Evolutionary conservation across 768 basidiomycete genomes (phyloP).

Genomic region (Russula ochroleuca): DNA sequence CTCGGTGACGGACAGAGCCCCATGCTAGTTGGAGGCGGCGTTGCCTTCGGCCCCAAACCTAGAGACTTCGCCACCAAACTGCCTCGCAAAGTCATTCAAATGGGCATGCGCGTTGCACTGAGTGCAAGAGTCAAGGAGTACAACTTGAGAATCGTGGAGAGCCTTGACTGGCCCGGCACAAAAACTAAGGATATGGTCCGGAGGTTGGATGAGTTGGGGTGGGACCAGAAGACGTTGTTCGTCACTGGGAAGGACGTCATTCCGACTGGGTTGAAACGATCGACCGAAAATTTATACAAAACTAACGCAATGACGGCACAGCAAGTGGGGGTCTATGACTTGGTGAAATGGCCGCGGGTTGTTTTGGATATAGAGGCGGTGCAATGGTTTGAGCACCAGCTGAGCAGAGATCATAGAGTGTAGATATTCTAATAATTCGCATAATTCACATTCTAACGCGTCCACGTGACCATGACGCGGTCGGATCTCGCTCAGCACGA

Average conservation of each 20-base stretch:
- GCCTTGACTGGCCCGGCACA: conserved; percentile 62
- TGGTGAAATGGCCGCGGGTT: conserved; percentile 77
- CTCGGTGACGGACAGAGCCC: conserved; percentile 85
- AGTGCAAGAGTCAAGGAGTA: conserved; percentile 77
- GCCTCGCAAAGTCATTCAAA: conserved; percentile 85
- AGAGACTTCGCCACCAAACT: conserved; percentile 90
- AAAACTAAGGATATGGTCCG: conserved; percentile 67
- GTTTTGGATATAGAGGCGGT: conserved; percentile 80
- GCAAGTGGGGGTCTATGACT: conserved; percentile 74
- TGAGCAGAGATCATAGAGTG: conserved; percentile 40
- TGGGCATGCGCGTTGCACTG: conserved; percentile 90
- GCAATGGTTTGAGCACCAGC: conserved; percentile 64
- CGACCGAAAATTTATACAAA: conserved; percentile 66
- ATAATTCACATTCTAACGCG: conserved; percentile 17
- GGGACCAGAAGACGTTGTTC: conserved; percentile 66
- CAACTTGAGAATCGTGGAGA: conserved; percentile 68
- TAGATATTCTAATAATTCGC: too few species aligned
- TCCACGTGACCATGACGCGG: conserved; percentile 24
- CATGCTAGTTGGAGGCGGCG: conserved; percentile 86
- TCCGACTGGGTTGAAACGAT: conserved; percentile 53
- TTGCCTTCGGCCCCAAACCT: conserved; percentile 87
- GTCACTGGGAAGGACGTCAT: conserved; percentile 59
- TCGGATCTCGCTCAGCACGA: neutral
- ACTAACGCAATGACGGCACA: conserved; percentile 59
- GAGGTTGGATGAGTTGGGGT: conserved; percentile 59